Base-by-base conservation (phyloP, 1,284 basidiomycete species). In the Rhodotorula sp. region DNA sequence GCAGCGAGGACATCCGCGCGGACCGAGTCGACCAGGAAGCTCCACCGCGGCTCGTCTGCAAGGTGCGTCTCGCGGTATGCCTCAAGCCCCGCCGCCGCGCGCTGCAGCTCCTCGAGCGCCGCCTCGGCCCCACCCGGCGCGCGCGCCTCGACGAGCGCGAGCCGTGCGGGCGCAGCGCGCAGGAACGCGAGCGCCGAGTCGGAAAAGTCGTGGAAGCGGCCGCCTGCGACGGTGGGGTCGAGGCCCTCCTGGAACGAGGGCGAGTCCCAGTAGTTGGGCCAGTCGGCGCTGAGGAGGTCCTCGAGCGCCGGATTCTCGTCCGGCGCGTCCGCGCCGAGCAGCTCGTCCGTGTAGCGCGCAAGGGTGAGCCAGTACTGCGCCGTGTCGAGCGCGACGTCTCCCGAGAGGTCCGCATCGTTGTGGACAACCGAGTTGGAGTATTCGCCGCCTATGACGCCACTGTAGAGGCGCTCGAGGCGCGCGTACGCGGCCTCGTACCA, bases 401-500 rank as follows among this genome's bases (percentile, higher is more conserved):
- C 57, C 34, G 32, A 37, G 44, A 55, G 27, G 17, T 58, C 15
- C 21, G 27, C 27, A 46, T 29, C 27, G 27, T 22, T 19, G 22
- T 36, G 3, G n/a, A 39, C 46, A 34, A 19, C 29, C 10, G 4
- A 17, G 51, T 27, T 7, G 9, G 3, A 7, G n/a, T 51, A 54
- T 19, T 7, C 21, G 27, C 46, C 54, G 19, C 13, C 34, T 19
- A 34, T 27, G 46, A 53, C 3, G 29, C 19, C n/a, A n/a, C 41
- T 32, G 41, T 37, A 37, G 27, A 48, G 37, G 22, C 13, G 36
- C 8, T 27, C 9, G 13, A 54, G 41, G n/a, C 65, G 57, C n/a
- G 25, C 46, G 27, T 55, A 12, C 13, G 70, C 72, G 12, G 44
- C 63, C 3, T 65, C 70, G 55, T 72, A 62, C 75, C 75, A 76